Evolutionary conservation across 495 filamentous ascomycete genomes (phyloP).

Genomic region (Letharia columbiana): DNA sequence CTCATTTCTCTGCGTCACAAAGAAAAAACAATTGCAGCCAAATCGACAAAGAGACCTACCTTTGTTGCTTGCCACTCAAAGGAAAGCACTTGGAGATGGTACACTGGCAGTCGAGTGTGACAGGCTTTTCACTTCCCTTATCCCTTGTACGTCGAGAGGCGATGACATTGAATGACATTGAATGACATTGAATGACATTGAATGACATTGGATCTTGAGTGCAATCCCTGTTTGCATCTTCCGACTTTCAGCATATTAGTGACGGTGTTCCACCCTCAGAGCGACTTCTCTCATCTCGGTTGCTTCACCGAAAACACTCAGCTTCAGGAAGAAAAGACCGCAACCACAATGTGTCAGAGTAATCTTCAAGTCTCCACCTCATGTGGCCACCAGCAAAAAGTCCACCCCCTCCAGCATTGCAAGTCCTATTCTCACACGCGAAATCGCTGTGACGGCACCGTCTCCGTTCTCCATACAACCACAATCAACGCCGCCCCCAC

Average conservation of each 20-base stretch:
- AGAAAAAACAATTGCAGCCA: neutral
- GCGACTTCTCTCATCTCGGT: neutral
- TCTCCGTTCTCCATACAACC: neutral
- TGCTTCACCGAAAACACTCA: neutral
- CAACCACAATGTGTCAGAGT: neutral
- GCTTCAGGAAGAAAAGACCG: neutral
- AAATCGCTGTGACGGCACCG: neutral
- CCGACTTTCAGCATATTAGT: neutral
- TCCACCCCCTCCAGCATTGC: neutral
- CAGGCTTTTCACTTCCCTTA: neutral
- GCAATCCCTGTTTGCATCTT: neutral
- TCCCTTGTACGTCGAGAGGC: neutral
- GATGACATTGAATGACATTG: neutral
- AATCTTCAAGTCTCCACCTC: neutral
- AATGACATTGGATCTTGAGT: neutral
- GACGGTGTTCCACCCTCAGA: neutral
- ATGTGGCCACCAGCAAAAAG: neutral
- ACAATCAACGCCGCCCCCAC: neutral
- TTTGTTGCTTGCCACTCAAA: neutral
- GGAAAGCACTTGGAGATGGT: neutral
- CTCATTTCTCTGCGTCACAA: neutral
- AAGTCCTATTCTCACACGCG: neutral
- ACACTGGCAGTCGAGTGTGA: neutral
- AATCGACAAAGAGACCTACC: neutral
- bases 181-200: no score